Percentiles rank a stretch among this genome's conserved stretches.
These are phyloP conservation scores for Ilyonectria mors-panacis DNA, from an alignment of 2,329 filamentous ascomycete species.

Conservation along the genomic window DNA sequence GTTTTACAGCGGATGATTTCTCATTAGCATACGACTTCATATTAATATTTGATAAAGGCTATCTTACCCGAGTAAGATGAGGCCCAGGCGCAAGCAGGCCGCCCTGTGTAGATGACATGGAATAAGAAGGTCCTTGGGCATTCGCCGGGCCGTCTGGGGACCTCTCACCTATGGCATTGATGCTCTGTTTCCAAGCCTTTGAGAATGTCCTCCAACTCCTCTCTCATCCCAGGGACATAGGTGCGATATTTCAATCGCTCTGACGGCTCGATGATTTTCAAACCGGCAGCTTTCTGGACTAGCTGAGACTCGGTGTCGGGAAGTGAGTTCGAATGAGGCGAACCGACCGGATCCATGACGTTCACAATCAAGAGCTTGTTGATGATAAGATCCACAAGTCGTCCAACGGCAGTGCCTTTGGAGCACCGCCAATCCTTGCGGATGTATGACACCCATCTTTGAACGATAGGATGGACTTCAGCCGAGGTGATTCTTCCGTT, in stretches of 20 bases:
- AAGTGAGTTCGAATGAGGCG: background rate
- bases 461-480: constrained; percentile 8
- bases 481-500: background rate
- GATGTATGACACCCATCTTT: constrained; percentile 16
- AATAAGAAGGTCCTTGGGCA: constrained; percentile 10
- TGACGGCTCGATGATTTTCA: background rate
- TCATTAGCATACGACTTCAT: background rate
- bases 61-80: constrained; percentile 6
- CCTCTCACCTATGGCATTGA: background rate
- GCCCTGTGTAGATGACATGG: background rate
- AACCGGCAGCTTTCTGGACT: too few relatives aligned
- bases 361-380: constrained; percentile 9
- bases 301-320: background rate
- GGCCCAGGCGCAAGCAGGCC: constrained; percentile 6
- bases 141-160: background rate
- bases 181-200: background rate
- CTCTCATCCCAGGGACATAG: constrained; percentile 7
- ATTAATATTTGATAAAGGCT: background rate
- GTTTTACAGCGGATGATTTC: background rate
- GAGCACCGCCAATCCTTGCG: constrained; percentile 19
- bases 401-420: constrained; percentile 3
- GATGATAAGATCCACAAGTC: constrained; percentile 19
- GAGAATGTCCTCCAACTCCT: constrained; percentile 4
- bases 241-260: background rate
- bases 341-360: background rate